These are phyloP conservation scores for Rhododendron henanense DNA, from an alignment of 148 eudicot species.

Conservation along the genomic window DNA sequence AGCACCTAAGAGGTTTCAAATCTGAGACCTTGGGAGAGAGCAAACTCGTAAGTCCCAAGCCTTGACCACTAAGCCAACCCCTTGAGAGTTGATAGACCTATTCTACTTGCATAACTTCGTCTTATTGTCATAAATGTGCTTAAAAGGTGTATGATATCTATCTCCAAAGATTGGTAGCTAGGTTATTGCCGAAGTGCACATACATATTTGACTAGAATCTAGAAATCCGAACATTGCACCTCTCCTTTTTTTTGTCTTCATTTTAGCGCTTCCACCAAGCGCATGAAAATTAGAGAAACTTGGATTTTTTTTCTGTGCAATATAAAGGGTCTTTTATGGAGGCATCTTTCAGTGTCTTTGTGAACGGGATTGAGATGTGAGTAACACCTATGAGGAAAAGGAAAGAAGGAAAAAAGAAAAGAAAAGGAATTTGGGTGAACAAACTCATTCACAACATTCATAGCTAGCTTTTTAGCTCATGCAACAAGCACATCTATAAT, in stretches of 20 bases:
- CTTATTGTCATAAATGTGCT: not conserved
- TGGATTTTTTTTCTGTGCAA: not conserved
- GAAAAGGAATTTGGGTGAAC: not conserved
- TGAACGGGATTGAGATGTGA: not conserved
- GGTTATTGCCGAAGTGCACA: not conserved
- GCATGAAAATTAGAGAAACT: not conserved
- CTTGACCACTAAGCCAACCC: no score
- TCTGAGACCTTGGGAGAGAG: no score
- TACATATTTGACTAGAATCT: not conserved
- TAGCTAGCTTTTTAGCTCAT: not conserved
- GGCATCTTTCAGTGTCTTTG: not conserved
- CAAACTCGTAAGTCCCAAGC: no score
- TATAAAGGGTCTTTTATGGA: not conserved
- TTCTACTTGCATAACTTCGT: not conserved
- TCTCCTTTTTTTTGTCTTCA: not conserved
- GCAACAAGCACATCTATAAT: not conserved
- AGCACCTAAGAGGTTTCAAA: no score
- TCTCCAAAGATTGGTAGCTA: not conserved
- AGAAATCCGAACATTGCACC: not conserved
- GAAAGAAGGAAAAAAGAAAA: not conserved
- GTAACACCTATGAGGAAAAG: not conserved
- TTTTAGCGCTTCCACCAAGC: not conserved
- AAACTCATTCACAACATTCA: not conserved
- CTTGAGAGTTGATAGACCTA: not conserved
- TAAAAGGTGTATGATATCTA: not conserved